phyloP scores from a whole-genome alignment of 495 filamentous ascomycete species.

The Penicillium cataractarum region DNA sequence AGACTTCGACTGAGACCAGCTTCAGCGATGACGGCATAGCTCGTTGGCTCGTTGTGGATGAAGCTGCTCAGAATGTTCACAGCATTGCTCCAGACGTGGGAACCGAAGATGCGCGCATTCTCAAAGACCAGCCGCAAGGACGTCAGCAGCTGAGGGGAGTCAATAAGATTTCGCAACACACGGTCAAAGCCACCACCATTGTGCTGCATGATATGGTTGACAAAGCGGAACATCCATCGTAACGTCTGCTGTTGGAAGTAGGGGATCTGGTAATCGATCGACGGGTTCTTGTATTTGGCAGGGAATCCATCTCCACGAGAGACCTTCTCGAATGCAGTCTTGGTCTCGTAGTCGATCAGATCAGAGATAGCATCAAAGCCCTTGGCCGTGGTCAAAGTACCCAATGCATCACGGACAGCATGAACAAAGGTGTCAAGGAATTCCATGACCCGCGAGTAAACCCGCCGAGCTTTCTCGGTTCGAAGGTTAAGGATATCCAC shows the following conservation, averaged over 20 bases:
- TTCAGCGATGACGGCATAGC: constrained; percentile 92
- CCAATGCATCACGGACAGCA: constrained; percentile 76
- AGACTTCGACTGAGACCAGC: constrained; percentile 86
- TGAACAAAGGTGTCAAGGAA: constrained; percentile 90
- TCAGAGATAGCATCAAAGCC: constrained; percentile 87
- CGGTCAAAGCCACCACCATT: constrained; percentile 85
- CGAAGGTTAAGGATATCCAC: constrained; percentile 87
- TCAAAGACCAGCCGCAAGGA: constrained; percentile 81
- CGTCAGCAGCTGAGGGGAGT: constrained; percentile 80
- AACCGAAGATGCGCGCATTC: constrained; percentile 77
- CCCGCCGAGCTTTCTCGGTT: constrained; percentile 78
- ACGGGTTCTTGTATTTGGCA: constrained; percentile 72
- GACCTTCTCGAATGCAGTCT: constrained; percentile 66
- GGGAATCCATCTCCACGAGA: constrained; percentile 72
- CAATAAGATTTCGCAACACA: constrained; percentile 87
- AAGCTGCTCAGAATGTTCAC: constrained; percentile 91
- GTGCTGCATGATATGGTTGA: constrained; percentile 91
- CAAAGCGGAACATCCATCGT: constrained; percentile 92
- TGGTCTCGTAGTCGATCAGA: constrained; percentile 78
- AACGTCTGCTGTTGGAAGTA: constrained; percentile 90
- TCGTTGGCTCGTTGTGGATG: constrained; percentile 98
- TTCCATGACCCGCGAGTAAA: constrained; percentile 75
- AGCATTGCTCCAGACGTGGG: constrained; percentile 90
- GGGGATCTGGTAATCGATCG: constrained; percentile 89
- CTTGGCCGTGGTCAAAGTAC: constrained; percentile 72